Conservation (phyloP, 257 asterid species). For the Forsythia suspensa region DNA sequence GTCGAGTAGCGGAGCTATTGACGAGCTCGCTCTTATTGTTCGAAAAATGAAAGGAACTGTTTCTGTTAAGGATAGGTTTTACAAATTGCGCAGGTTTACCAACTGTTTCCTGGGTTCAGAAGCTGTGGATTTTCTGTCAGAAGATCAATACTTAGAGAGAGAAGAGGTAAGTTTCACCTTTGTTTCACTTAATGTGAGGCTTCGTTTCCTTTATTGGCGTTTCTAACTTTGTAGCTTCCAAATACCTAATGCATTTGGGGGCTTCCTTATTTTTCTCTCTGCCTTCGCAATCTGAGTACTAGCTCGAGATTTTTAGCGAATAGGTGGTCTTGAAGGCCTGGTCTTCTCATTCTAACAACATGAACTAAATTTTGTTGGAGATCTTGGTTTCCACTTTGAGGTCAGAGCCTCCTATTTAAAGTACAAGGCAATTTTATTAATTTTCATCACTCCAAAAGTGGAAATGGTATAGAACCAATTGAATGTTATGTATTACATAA, state of each 20-base stretch:
- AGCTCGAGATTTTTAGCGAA: background rate
- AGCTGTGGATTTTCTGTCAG: constrained; percentile 84
- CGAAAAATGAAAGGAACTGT: constrained; percentile 68
- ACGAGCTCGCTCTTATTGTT: constrained; percentile 83
- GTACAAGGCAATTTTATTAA: background rate
- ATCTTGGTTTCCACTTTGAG: background rate
- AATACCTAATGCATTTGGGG: background rate
- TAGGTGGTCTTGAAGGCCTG: background rate
- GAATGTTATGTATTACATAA: background rate
- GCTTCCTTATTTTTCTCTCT: background rate
- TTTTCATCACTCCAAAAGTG: background rate
- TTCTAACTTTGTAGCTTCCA: background rate
- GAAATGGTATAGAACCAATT: background rate
- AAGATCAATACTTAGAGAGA: constrained; percentile 88
- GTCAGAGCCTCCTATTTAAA: background rate
- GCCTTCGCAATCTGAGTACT: background rate
- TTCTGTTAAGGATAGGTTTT: constrained; percentile 65
- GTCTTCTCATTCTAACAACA: background rate
- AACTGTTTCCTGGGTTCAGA: constrained; percentile 80
- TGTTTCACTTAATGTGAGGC: constrained; percentile 11
- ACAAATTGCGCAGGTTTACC: constrained; percentile 69
- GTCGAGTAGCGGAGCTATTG: constrained; percentile 69
- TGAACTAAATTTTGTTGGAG: background rate
- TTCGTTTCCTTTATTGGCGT: background rate
- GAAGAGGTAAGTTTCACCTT: constrained; percentile 61